Conservation (phyloP, 768 basidiomycete genomes). For the Guyanaporus albipodus region DNA sequence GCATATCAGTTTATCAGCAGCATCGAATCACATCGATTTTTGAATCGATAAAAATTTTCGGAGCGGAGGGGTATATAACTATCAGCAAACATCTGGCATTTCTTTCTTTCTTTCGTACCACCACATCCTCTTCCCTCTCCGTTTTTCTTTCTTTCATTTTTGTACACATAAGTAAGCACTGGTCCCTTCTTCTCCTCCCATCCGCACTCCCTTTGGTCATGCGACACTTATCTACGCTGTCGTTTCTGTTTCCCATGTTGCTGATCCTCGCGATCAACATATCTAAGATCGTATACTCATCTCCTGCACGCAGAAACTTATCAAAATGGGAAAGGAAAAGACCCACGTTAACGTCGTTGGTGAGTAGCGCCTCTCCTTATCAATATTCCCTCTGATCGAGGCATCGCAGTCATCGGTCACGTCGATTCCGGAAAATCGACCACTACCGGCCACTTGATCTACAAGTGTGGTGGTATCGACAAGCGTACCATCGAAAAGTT, state of each 20-base stretch:
- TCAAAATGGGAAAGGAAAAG: conserved; percentile 96
- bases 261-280: conserved; percentile 25
- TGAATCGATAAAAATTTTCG: conserved; percentile 63
- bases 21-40: conserved; percentile 55
- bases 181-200: conserved; percentile 4
- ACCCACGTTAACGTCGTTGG: conserved; percentile 97
- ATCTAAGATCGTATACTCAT: conserved; percentile 11
- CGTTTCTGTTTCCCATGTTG: too few species aligned
- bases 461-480: conserved; percentile 99
- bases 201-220: conserved; percentile 23
- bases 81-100: conserved; percentile 44
- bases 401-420: conserved; percentile 84
- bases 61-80: conserved; percentile 56
- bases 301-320: conserved; percentile 40
- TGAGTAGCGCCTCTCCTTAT: conserved; percentile 39
- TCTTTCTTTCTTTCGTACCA: conserved; percentile 36
- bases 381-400: conserved; percentile 23
- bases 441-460: conserved; percentile 99
- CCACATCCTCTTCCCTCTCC: conserved; percentile 31
- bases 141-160: conserved; percentile 35
- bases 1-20: conserved; percentile 46
- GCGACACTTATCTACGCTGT: conserved; percentile 16
- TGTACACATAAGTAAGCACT: conserved; percentile 44
- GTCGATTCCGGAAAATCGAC: conserved; percentile 99
- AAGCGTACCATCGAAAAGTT: conserved; percentile 99